phyloP scores from a whole-genome alignment of 805 yeast genomes.

The Wickerhamomyces rabaulensis region DNA sequence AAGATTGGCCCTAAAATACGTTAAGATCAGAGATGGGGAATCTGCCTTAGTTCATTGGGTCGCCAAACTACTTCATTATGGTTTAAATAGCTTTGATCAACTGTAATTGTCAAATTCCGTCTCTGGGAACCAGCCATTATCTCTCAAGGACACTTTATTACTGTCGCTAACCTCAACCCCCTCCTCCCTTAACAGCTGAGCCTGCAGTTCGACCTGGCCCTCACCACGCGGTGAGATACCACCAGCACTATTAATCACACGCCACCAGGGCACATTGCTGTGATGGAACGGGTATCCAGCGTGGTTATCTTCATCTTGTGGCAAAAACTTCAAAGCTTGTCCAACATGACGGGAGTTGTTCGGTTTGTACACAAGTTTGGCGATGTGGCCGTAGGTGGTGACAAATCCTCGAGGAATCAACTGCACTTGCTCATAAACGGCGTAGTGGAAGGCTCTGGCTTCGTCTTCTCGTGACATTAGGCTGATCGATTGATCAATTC shows the following conservation, averaged over 20 bases:
- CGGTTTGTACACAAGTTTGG: slow-evolving; percentile 56
- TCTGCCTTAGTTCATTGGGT: too few relatives aligned
- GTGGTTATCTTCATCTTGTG: slow-evolving; percentile 8
- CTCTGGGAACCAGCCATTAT: slow-evolving; percentile 68
- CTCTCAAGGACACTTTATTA: slow-evolving; percentile 34
- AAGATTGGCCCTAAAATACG: too few relatives aligned
- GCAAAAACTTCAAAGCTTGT: slow-evolving; percentile 53
- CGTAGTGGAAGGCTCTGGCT: slow-evolving; percentile 50
- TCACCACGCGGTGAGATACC: slow-evolving; percentile 48
- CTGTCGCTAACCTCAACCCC: slow-evolving; percentile 33
- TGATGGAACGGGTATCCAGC: slow-evolving; percentile 17
- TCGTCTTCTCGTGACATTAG: slow-evolving; percentile 31
- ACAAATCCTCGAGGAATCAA: slow-evolving; percentile 59
- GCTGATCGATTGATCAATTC: neutral
- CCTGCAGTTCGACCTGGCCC: slow-evolving; percentile 42
- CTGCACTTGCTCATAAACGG: slow-evolving; percentile 50
- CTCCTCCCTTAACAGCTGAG: slow-evolving; percentile 40
- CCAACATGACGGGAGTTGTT: slow-evolving; percentile 74
- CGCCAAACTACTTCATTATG: too few relatives aligned
- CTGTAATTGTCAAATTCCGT: slow-evolving; percentile 23
- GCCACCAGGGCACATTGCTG: slow-evolving; percentile 70
- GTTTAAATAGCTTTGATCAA: neutral
- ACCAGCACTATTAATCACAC: slow-evolving; percentile 64
- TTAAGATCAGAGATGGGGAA: too few relatives aligned
- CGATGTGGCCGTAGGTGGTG: slow-evolving; percentile 74